Percentiles rank a stretch among this genome's conserved stretches.
phyloP scores from a whole-genome alignment of 495 filamentous ascomycete species.

The Xeromyces bisporus region DNA sequence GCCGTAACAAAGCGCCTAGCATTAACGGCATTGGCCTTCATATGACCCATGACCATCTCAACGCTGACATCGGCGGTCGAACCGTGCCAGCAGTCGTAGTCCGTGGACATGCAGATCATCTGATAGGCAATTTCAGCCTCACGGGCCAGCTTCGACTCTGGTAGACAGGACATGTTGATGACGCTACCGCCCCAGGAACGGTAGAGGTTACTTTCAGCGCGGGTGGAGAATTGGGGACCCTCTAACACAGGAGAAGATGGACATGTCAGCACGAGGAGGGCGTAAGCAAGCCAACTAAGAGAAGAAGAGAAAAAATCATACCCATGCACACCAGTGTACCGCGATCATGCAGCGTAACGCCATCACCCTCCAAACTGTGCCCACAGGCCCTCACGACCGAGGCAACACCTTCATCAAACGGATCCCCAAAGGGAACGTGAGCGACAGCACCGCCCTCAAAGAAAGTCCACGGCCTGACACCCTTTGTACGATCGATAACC shows the following conservation, averaged over 20 bases:
- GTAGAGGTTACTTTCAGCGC: slow-evolving; percentile 88
- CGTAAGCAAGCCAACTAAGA: slow-evolving; percentile 3
- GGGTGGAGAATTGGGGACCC: slow-evolving; percentile 94
- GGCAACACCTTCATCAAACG: slow-evolving; percentile 68
- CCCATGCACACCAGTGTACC: slow-evolving; percentile 85
- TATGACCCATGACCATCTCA: slow-evolving; percentile 92
- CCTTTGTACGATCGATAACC: slow-evolving; percentile 96
- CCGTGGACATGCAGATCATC: slow-evolving; percentile 98
- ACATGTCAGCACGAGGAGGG: background rate
- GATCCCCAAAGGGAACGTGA: slow-evolving; percentile 90
- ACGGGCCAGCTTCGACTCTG: slow-evolving; percentile 86
- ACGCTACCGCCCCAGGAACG: slow-evolving; percentile 76
- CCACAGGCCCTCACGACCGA: slow-evolving; percentile 54
- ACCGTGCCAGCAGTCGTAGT: slow-evolving; percentile 94
- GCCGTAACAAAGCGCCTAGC: slow-evolving; percentile 71
- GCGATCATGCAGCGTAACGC: slow-evolving; percentile 56
- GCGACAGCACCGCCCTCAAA: slow-evolving; percentile 89
- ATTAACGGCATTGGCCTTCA: slow-evolving; percentile 80
- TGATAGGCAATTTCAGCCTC: slow-evolving; percentile 95
- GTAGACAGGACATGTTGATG: slow-evolving; percentile 96
- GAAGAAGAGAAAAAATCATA: slow-evolving; percentile 19
- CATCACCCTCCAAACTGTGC: slow-evolving; percentile 59
- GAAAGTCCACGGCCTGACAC: slow-evolving; percentile 80
- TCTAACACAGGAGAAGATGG: slow-evolving; percentile 27
- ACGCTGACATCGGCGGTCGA: slow-evolving; percentile 68